These are phyloP conservation scores for Rubia tinctorum DNA, from an alignment of 305 asterid genomes.

Conservation along the genomic window DNA sequence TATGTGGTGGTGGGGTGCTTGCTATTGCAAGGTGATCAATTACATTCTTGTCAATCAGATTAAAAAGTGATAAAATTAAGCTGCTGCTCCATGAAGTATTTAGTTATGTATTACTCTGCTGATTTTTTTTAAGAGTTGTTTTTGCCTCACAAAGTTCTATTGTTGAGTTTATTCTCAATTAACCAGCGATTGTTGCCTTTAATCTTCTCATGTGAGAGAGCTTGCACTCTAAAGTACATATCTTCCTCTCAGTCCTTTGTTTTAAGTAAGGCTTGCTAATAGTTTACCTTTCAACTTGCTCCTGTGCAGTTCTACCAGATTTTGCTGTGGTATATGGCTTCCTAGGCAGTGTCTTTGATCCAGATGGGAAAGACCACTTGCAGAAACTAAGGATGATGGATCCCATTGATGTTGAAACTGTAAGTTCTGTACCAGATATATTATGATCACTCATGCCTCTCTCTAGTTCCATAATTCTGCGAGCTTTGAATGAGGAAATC, in stretches of 20 bases:
- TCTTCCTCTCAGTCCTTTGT: neutral
- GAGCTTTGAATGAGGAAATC: neutral
- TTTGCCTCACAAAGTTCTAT: neutral
- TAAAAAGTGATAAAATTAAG: neutral
- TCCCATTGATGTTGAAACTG: constrained; percentile 90
- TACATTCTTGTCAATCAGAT: neutral
- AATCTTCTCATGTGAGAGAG: neutral
- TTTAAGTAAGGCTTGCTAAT: neutral
- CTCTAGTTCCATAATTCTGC: neutral
- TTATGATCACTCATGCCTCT: constrained; percentile 4
- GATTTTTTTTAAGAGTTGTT: neutral
- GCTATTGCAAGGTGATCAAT: neutral
- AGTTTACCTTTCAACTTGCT: neutral
- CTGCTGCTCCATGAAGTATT: constrained; percentile 7
- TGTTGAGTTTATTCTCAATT: neutral
- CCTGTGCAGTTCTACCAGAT: constrained; percentile 85
- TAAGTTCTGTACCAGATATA: constrained; percentile 37
- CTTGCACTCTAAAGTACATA: neutral
- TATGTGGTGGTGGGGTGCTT: neutral
- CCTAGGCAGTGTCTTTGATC: constrained; percentile 92
- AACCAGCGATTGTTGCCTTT: too few species aligned
- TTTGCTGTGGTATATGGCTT: constrained; percentile 85
- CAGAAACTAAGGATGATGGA: constrained; percentile 87
- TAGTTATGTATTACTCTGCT: neutral
- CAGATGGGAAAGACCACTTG: constrained; percentile 66